Percentiles rank a stretch among this genome's conserved stretches.
Conservation (phyloP, 129 eudicot genomes). For the Erigeron canadensis region DNA sequence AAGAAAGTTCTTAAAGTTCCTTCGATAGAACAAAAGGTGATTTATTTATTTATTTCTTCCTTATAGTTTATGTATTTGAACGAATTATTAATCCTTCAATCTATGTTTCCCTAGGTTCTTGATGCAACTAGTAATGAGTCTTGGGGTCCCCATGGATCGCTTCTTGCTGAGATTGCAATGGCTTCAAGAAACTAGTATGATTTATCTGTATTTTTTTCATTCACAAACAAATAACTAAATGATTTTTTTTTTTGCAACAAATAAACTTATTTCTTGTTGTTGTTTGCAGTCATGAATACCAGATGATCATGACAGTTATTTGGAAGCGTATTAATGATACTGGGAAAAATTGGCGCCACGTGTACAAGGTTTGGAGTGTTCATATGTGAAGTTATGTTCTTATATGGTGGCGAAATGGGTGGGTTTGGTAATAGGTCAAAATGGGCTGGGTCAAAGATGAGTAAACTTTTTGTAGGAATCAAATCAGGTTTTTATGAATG, state of each 20-base stretch:
- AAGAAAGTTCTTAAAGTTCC: conserved; percentile 99
- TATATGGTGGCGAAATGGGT: neutral
- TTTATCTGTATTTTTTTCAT: neutral
- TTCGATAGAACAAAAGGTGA: conserved; percentile 88
- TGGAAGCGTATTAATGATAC: conserved; percentile 96
- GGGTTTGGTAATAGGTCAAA: neutral
- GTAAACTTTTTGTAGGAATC: too few relatives aligned
- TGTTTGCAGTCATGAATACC: conserved; percentile 85
- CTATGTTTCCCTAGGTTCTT: conserved; percentile 56
- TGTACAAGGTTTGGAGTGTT: conserved; percentile 70
- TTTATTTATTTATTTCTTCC: conserved; percentile 7
- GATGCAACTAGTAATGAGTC: conserved; percentile 99
- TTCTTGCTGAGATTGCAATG: conserved; percentile 93
- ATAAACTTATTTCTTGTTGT: conserved; percentile 15
- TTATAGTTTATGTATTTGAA: neutral
- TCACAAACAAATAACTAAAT: neutral
- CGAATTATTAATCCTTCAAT: neutral
- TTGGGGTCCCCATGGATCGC: conserved; percentile 99
- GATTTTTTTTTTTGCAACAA: neutral
- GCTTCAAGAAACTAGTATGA: conserved; percentile 92
- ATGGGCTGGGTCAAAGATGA: neutral
- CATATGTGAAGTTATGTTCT: neutral
- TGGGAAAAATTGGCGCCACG: conserved; percentile 99
- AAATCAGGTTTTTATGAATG: too few relatives aligned
- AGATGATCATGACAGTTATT: conserved; percentile 85